These are phyloP conservation scores for Westerdykella ornata DNA, from an alignment of 2,329 filamentous ascomycete genomes.

Conservation along the genomic window DNA sequence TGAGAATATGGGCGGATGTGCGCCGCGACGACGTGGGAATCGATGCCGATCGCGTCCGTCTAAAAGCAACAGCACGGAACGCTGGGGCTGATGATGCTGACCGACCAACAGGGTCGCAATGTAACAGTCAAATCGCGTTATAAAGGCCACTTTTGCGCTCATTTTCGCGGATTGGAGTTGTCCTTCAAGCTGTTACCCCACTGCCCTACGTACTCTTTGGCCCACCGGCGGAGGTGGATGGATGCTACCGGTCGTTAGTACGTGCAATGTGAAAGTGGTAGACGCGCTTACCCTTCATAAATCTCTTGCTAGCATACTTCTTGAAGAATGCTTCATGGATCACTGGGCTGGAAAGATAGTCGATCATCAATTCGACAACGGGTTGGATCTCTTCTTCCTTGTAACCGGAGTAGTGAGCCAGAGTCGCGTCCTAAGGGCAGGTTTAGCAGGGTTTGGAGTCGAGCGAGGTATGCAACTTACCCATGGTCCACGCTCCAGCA, in stretches of 20 bases:
- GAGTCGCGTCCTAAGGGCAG: slow-evolving; percentile 62
- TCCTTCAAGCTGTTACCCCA: slow-evolving; percentile 30
- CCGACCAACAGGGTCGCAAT: too few species aligned
- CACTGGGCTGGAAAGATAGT: slow-evolving; percentile 87
- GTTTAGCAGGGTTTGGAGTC: slow-evolving; percentile 7
- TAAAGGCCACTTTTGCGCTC: slow-evolving; percentile 2
- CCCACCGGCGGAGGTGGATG: slow-evolving; percentile 86
- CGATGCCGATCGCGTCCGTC: too few species aligned
- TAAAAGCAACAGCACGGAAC: too few species aligned
- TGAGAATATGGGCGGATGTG: slow-evolving; percentile 1
- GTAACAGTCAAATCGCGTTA: too few species aligned
- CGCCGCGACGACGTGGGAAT: too few species aligned
- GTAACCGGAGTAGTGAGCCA: slow-evolving; percentile 89
- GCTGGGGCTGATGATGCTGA: too few species aligned
- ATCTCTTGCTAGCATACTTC: slow-evolving; percentile 99
- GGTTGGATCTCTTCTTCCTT: slow-evolving; percentile 87
- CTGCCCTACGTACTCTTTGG: slow-evolving; percentile 59
- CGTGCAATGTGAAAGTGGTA: slow-evolving; percentile 9
- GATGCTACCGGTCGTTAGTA: slow-evolving; percentile 56
- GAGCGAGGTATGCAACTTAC: slow-evolving; percentile 46
- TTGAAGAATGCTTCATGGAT: slow-evolving; percentile 98
- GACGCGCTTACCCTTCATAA: slow-evolving; percentile 74
- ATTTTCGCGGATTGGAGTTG: slow-evolving; percentile 17
- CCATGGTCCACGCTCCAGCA: slow-evolving; percentile 88
- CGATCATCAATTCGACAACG: slow-evolving; percentile 88